Conservation (phyloP, 2,329 filamentous ascomycete species). For the Epichloe aotearoae region DNA sequence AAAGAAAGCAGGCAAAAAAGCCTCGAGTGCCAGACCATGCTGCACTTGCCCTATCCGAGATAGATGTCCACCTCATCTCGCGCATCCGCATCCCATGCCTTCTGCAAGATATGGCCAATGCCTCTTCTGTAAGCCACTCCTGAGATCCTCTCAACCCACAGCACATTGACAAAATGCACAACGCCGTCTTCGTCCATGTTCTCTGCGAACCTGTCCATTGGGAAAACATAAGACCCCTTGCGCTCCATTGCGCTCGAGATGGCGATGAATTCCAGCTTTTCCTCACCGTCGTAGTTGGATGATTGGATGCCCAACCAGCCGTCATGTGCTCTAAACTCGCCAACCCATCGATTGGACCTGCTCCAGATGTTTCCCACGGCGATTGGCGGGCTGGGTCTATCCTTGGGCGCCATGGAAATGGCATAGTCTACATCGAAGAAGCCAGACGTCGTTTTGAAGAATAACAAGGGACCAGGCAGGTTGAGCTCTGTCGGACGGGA, state of each 20-base stretch:
- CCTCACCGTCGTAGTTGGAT: constrained; percentile 32
- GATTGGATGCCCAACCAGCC: constrained; percentile 31
- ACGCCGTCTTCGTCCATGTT: constrained; percentile 27
- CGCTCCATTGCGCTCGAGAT: constrained; percentile 28
- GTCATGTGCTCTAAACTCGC: constrained; percentile 30
- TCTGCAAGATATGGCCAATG: constrained; percentile 27
- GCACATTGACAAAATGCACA: constrained; percentile 32
- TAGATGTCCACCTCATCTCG: constrained; percentile 27
- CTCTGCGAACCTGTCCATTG: constrained; percentile 26
- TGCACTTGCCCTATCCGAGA: constrained; percentile 19
- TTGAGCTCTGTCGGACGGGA: constrained; percentile 17
- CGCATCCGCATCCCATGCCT: constrained; percentile 27
- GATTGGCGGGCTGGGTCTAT: constrained; percentile 24
- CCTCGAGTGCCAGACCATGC: not conserved
- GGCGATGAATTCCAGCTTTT: constrained; percentile 30
- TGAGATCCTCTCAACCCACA: constrained; percentile 33
- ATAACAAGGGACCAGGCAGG: constrained; percentile 25
- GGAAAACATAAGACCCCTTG: constrained; percentile 27
- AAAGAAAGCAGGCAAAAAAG: not conserved
- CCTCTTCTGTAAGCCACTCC: constrained; percentile 28
- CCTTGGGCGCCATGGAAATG: constrained; percentile 22
- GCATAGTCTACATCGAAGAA: constrained; percentile 29
- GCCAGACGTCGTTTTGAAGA: constrained; percentile 25
- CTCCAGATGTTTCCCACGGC: constrained; percentile 30
- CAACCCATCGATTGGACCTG: constrained; percentile 24